Conservation (phyloP, 352 stramenopile species). For the Phytophthora citricola region DNA sequence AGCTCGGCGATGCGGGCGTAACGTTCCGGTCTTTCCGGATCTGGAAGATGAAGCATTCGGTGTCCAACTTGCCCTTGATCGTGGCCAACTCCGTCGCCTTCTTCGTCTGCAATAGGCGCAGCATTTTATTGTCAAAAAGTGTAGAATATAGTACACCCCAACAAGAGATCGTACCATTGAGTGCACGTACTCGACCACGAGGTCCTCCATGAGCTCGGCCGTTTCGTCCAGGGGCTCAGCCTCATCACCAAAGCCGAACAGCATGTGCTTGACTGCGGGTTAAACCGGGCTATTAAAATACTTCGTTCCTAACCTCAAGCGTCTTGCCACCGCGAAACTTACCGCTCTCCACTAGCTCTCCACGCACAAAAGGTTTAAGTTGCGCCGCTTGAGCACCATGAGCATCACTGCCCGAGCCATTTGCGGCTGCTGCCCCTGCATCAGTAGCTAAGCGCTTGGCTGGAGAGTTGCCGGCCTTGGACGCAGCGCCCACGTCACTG, state of each 20-base stretch:
- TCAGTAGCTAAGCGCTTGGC: constrained; percentile 42
- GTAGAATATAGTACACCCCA: too few species aligned
- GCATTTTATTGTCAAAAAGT: too few species aligned
- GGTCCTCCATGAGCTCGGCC: constrained; percentile 85
- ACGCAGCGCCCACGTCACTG: constrained; percentile 53
- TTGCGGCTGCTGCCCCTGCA: constrained; percentile 3
- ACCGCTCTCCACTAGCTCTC: constrained; percentile 86
- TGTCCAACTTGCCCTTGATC: constrained; percentile 89
- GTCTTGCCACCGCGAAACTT: constrained; percentile 30
- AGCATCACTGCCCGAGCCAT: constrained; percentile 12
- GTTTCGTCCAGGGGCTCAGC: constrained; percentile 75
- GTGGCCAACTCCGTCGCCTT: constrained; percentile 83
- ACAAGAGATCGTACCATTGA: constrained; percentile 63
- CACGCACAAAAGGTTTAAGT: constrained; percentile 80
- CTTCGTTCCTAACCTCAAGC: not conserved
- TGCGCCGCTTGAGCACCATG: constrained; percentile 26
- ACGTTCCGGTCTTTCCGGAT: constrained; percentile 85
- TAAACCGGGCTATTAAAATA: constrained; percentile 8
- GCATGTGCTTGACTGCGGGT: constrained; percentile 88
- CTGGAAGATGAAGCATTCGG: constrained; percentile 91
- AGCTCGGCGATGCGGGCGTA: constrained; percentile 87
- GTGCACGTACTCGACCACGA: constrained; percentile 85
- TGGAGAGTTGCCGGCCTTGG: constrained; percentile 42
- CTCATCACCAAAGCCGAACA: constrained; percentile 89
- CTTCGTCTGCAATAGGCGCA: constrained; percentile 60